Evolutionary conservation across 305 asterid genomes (phyloP).

Genomic region (Plantago coronopus): DNA sequence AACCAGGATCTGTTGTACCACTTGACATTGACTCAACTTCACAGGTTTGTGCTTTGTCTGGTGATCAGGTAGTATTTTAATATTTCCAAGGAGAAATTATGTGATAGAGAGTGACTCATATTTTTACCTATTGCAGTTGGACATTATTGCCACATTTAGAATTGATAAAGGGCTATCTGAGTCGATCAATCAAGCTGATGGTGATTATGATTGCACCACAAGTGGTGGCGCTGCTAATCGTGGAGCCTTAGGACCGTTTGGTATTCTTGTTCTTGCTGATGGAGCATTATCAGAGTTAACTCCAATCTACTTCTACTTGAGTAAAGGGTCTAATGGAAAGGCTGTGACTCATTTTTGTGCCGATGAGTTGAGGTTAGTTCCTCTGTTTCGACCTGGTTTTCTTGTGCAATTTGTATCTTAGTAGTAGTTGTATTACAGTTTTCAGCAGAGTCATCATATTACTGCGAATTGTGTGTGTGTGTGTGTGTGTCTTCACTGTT

Average conservation of each 20-base stretch:
- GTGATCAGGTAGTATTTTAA: background rate
- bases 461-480: too few relatives aligned
- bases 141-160: conserved; percentile 62
- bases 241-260: conserved; percentile 84
- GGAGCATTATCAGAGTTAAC: conserved; percentile 50
- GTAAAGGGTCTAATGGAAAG: conserved; percentile 47
- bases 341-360: conserved; percentile 60
- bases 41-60: conserved; percentile 32
- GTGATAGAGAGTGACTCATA: too few relatives aligned
- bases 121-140: conserved; percentile 20
- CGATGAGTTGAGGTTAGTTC: conserved; percentile 58
- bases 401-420: too few relatives aligned
- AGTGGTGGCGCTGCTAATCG: conserved; percentile 69
- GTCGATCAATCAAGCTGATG: conserved; percentile 26
- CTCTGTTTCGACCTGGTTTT: too few relatives aligned
- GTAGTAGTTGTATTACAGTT: too few relatives aligned
- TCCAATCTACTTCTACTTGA: conserved; percentile 70
- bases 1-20: conserved; percentile 30
- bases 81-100: background rate
- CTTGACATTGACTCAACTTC: conserved; percentile 54
- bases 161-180: conserved; percentile 36
- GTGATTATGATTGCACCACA: conserved; percentile 47
- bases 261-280: conserved; percentile 66
- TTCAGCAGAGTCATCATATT: too few relatives aligned
- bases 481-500: too few relatives aligned